Conservation (phyloP, 352 stramenopile species). For the Globisporangium iwayamae region DNA sequence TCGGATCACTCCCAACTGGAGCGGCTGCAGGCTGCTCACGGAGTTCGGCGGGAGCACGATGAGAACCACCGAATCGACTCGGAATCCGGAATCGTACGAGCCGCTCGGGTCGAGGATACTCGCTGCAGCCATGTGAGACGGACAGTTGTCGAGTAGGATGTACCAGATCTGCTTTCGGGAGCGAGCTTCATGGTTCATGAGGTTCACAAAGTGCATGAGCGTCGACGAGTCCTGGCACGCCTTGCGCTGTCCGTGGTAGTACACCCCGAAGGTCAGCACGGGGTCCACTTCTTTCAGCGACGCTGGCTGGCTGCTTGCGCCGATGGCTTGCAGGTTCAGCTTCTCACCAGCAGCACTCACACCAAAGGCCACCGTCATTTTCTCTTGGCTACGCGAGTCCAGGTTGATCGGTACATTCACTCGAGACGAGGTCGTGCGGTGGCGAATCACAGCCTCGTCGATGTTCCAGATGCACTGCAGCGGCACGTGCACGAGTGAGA, state of each 20-base stretch:
- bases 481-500: conserved; percentile 40
- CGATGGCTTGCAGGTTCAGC: conserved; percentile 56
- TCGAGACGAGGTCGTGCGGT: conserved; percentile 39
- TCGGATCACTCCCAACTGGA: conserved; percentile 54
- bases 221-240: conserved; percentile 53
- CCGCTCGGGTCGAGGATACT: conserved; percentile 54
- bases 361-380: conserved; percentile 49
- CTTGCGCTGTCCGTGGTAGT: conserved; percentile 42
- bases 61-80: conserved; percentile 61
- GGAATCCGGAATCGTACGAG: conserved; percentile 57
- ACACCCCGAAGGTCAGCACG: conserved; percentile 27
- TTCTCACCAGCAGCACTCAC: conserved; percentile 67
- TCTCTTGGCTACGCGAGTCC: conserved; percentile 42
- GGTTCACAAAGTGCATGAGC: conserved; percentile 51
- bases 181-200: conserved; percentile 56
- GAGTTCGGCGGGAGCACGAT: conserved; percentile 54
- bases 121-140: conserved; percentile 59
- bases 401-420: conserved; percentile 41
- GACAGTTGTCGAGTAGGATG: conserved; percentile 60
- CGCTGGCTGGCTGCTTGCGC: conserved; percentile 31
- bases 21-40: conserved; percentile 34
- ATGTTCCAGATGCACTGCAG: conserved; percentile 73
- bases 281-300: conserved; percentile 40
- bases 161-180: conserved; percentile 63
- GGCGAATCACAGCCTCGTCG: conserved; percentile 46